Conservation (phyloP, 768 basidiomycete genomes). For the Cubamyces sp. region DNA sequence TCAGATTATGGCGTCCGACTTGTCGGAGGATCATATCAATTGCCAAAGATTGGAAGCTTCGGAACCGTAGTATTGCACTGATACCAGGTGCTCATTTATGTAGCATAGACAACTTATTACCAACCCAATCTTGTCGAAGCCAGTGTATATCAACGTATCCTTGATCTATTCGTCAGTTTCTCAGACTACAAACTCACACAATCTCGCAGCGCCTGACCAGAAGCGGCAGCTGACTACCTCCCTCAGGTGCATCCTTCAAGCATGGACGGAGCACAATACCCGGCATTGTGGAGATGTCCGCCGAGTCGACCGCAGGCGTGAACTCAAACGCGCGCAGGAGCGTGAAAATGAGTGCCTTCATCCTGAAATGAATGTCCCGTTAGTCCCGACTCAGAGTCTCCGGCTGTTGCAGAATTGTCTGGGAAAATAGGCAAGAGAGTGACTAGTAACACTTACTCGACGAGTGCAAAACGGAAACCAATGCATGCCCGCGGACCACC, state of each 20-base stretch:
- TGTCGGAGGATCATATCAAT: no score
- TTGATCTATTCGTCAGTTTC: no score
- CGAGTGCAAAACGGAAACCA: conserved; percentile 64
- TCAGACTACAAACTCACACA: background rate
- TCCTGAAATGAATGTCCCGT: conserved; percentile 21
- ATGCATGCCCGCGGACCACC: conserved; percentile 72
- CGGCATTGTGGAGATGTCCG: conserved; percentile 27
- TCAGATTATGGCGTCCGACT: no score
- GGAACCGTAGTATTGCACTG: no score
- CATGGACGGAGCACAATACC: conserved; percentile 32
- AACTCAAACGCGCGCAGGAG: conserved; percentile 39
- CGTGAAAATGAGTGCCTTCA: conserved; percentile 39
- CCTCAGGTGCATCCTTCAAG: conserved; percentile 23
- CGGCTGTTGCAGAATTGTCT: no score
- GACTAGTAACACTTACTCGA: conserved; percentile 47
- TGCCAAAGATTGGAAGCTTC: no score
- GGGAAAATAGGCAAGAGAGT: no score
- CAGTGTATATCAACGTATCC: no score
- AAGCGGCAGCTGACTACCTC: conserved; percentile 31
- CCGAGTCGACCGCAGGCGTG: conserved; percentile 33
- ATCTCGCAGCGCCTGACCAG: conserved; percentile 24
- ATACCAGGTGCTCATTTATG: no score
- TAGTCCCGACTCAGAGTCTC: no score
- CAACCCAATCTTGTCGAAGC: no score
- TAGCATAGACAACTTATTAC: no score